Percentiles rank a stretch among this genome's conserved stretches.
These are phyloP conservation scores for Hymenotorrendiella dingleyae DNA, from an alignment of 2,329 filamentous ascomycete genomes.

Conservation along the genomic window DNA sequence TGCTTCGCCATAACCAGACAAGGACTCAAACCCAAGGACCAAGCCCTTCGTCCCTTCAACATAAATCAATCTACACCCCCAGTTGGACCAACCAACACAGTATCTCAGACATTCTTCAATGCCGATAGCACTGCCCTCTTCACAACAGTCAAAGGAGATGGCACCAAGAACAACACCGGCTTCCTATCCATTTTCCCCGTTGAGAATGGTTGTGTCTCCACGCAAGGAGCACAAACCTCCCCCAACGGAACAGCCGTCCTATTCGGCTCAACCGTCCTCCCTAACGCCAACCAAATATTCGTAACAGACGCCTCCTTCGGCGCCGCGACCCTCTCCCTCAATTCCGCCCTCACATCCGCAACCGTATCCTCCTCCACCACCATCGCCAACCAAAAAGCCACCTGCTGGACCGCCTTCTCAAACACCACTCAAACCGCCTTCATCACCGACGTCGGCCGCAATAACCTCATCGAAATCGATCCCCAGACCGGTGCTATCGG, in stretches of 20 bases:
- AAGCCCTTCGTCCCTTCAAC: conserved; percentile 38
- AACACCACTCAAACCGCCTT: conserved; percentile 44
- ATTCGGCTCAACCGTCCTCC: conserved; percentile 46
- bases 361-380: conserved; percentile 25
- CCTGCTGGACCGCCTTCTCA: conserved; percentile 53
- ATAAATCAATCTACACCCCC: conserved; percentile 53
- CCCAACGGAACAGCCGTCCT: conserved; percentile 51
- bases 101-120: conserved; percentile 57
- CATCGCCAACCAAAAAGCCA: conserved; percentile 48
- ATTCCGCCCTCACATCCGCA: conserved; percentile 39
- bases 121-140: conserved; percentile 45
- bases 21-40: conserved; percentile 41
- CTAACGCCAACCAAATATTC: conserved; percentile 38
- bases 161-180: conserved; percentile 46
- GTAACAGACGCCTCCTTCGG: conserved; percentile 55
- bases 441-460: conserved; percentile 48
- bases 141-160: conserved; percentile 56
- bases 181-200: conserved; percentile 49
- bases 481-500: conserved; percentile 42
- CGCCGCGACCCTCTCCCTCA: conserved; percentile 41
- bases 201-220: conserved; percentile 15
- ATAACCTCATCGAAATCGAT: conserved; percentile 53
- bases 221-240: conserved; percentile 33
- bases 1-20: conserved; percentile 35
- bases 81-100: conserved; percentile 49